Evolutionary conservation across 2,329 filamentous ascomycete species (phyloP), one percentile per base, ranked within the genome.

Genomic region (Ramularia endophylla): DNA sequence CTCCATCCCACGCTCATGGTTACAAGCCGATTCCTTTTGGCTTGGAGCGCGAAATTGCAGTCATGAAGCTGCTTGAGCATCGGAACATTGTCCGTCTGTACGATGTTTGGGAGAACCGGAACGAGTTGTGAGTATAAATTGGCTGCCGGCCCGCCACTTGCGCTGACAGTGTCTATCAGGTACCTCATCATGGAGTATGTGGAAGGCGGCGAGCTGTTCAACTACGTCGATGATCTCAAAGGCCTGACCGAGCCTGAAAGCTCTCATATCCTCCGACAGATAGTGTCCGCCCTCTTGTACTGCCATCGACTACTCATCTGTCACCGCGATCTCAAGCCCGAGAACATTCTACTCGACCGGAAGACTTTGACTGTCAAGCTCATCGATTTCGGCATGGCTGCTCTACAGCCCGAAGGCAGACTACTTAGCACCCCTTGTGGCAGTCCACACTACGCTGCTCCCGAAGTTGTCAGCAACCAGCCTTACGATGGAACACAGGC

Each of bases 301-400:
- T 94, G 89, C 54, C 92, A 98, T 65, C 81, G 85, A 2, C 87
- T 95, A 67, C 88, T 90, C 54, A 95, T 98, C 49, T 95, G 89
- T 61, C 92, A 98, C 61, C 85, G 92, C 17, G 92, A 98, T 55
- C 72, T 98, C 39, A 98, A 98, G 65, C 92, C 89, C 0, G 92
- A 98, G 66, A 98, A 98, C 56, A 95, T 98, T 33, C 73, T 98
- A 13, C 74, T 98, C 37, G 88, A 88, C 43, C 71, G 72, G 3
- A 71, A 82, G 5, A 66, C 62, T 34, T 76, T 83, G 39, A 80
- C 85, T 43, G 81, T 97, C 63, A 98, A 97, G 66, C 81, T 98
- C 55, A 90, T 90, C 38, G 92, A 98, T 63, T 98, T 98, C 63
- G 90, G 92, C 30, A 95, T 98, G 89, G 92, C 92, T 32, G 90